These are phyloP conservation scores for Kokia cookei DNA, from an alignment of 441 rosid species.

Conservation along the genomic window DNA sequence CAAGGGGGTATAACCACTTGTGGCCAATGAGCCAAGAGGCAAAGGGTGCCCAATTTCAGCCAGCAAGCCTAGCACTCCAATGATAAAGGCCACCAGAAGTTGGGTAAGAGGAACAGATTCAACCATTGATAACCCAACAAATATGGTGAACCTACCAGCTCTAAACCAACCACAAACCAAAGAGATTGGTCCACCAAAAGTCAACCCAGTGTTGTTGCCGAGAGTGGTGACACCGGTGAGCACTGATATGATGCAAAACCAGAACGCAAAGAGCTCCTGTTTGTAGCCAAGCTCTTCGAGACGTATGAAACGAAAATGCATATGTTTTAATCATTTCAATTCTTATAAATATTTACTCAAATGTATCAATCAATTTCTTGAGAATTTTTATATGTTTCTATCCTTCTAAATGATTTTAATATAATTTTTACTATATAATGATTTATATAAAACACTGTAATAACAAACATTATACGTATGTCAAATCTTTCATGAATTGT, in stretches of 20 bases:
- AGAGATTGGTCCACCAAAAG: constrained; percentile 69
- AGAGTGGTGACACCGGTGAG: constrained; percentile 83
- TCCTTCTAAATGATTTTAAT: too few relatives aligned
- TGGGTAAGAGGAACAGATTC: constrained; percentile 91
- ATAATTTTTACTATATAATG: too few relatives aligned
- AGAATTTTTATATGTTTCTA: too few relatives aligned
- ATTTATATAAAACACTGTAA: too few relatives aligned
- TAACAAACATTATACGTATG: too few relatives aligned
- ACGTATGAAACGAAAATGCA: constrained; percentile 4
- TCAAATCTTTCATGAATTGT: too few relatives aligned
- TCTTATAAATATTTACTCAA: too few relatives aligned
- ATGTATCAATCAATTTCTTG: too few relatives aligned
- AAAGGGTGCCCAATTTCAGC: constrained; percentile 85
- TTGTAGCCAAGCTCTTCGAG: constrained; percentile 89
- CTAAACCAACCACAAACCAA: constrained; percentile 81
- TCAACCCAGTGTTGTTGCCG: constrained; percentile 61
- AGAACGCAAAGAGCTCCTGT: constrained; percentile 93
- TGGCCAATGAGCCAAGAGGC: constrained; percentile 89
- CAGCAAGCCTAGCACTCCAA: constrained; percentile 98
- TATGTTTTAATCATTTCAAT: too few relatives aligned
- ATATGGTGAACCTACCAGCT: constrained; percentile 73
- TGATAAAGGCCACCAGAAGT: constrained; percentile 95
- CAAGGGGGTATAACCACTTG: too few relatives aligned
- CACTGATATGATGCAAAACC: constrained; percentile 82
- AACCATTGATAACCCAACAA: constrained; percentile 84